Evolutionary conservation across 331 rosid genomes (phyloP).

Genomic region (Cydonia oblonga): DNA sequence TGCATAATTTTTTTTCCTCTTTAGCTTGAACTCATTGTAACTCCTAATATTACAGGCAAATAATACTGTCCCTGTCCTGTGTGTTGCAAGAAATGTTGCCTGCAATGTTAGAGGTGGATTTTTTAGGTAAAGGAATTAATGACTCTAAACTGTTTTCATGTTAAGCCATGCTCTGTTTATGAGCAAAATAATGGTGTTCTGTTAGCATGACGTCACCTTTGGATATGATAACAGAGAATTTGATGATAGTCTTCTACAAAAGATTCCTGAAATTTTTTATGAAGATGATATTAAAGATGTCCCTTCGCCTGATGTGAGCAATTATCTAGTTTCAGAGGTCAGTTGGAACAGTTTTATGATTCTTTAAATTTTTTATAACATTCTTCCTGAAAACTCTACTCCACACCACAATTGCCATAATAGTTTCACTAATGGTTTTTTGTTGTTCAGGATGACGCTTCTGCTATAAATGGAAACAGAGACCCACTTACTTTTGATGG

Average conservation of each 20-base stretch:
- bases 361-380: neutral
- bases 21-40: slow-evolving; percentile 9
- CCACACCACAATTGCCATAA: neutral
- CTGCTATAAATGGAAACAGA: slow-evolving; percentile 61
- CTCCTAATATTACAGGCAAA: slow-evolving; percentile 51
- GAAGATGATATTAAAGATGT: slow-evolving; percentile 73
- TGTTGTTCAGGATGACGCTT: slow-evolving; percentile 63
- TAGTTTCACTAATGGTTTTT: neutral
- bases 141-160: neutral
- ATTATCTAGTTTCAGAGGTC: slow-evolving; percentile 86
- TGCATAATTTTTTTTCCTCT: neutral
- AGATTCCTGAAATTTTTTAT: slow-evolving; percentile 57
- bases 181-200: slow-evolving; percentile 8
- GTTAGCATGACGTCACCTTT: slow-evolving; percentile 14
- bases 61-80: slow-evolving; percentile 76
- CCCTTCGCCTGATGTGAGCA: slow-evolving; percentile 92
- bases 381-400: neutral
- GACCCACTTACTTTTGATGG: slow-evolving; percentile 70
- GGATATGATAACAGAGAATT: slow-evolving; percentile 62
- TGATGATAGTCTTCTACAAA: slow-evolving; percentile 79
- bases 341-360: slow-evolving; percentile 12
- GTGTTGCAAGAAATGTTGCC: slow-evolving; percentile 97
- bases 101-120: slow-evolving; percentile 97
- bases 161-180: neutral
- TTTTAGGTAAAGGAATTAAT: slow-evolving; percentile 58